Conservation (phyloP, 2,329 filamentous ascomycete species). For the Aspergillus arachidicola region DNA sequence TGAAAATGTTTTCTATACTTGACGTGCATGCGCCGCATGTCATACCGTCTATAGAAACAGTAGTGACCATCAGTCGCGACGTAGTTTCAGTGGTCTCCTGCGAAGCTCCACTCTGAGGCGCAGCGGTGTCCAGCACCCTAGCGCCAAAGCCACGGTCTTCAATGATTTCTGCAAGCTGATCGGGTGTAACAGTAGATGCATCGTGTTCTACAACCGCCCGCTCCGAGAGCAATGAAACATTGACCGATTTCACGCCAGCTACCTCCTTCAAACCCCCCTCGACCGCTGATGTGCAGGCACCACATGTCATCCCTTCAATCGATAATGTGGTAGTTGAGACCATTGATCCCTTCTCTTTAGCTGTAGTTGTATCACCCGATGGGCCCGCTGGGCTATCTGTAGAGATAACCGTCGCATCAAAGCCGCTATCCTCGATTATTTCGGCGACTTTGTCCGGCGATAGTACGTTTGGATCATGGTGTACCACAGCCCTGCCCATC, state of each 20-base stretch:
- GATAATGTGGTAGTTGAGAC: conserved; percentile 73
- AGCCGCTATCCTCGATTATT: conserved; percentile 87
- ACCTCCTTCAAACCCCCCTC: conserved; percentile 79
- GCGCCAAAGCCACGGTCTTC: conserved; percentile 78
- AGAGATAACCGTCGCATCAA: conserved; percentile 85
- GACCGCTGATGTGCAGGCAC: conserved; percentile 83
- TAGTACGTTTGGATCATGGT: conserved; percentile 78
- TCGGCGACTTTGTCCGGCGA: conserved; percentile 76
- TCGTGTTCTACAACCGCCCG: conserved; percentile 85
- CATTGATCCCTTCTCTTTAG: conserved; percentile 30
- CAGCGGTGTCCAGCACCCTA: conserved; percentile 71
- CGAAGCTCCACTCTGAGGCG: conserved; percentile 36
- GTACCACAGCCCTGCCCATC: conserved; percentile 92
- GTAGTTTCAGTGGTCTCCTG: conserved; percentile 36
- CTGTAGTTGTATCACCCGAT: conserved; percentile 39
- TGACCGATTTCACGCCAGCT: conserved; percentile 72
- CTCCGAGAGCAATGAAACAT: conserved; percentile 81
- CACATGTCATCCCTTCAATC: conserved; percentile 88
- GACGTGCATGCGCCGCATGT: conserved; percentile 96
- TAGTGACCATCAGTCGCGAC: conserved; percentile 65
- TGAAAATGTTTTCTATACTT: conserved; percentile 82
- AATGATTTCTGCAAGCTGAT: conserved; percentile 60
- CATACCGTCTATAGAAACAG: conserved; percentile 91
- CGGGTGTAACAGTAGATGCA: conserved; percentile 53
- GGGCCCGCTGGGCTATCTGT: conserved; percentile 69